phyloP scores from a whole-genome alignment of 225 moss, liverwort and hornwort genomes.

The Anthoceros angustus region DNA sequence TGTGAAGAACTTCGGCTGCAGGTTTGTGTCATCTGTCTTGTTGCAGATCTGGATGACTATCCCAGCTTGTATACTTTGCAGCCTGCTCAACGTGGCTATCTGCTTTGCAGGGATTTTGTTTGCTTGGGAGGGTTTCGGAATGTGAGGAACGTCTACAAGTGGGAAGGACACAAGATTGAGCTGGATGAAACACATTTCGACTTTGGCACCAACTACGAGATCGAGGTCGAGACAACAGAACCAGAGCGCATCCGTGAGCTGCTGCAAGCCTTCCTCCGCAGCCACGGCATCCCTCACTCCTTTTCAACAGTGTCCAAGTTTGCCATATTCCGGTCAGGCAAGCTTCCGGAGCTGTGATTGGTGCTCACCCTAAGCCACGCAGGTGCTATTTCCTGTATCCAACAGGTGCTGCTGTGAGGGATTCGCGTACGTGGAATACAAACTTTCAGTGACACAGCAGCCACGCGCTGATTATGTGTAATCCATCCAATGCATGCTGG shows the following conservation, averaged over 20 bases:
- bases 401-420: too few relatives aligned
- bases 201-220: conserved; percentile 73
- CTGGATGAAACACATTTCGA: conserved; percentile 84
- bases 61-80: neutral
- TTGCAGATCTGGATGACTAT: neutral
- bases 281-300: conserved; percentile 40
- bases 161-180: conserved; percentile 71
- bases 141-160: conserved; percentile 61
- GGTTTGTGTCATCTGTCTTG: neutral
- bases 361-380: neutral
- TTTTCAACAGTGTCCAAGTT: conserved; percentile 79
- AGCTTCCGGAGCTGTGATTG: conserved; percentile 13
- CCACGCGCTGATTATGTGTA: too few relatives aligned
- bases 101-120: conserved; percentile 39
- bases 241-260: conserved; percentile 65
- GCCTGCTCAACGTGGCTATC: neutral
- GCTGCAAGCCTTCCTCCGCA: conserved; percentile 42
- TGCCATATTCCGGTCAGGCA: conserved; percentile 65
- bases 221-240: conserved; percentile 76
- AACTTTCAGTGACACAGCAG: too few relatives aligned
- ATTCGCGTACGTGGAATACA: neutral
- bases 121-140: conserved; percentile 89
- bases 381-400: too few relatives aligned
- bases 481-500: neutral
- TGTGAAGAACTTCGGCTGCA: conserved; percentile 41